Evolutionary conservation across 768 basidiomycete species (phyloP).

Genomic region (Leccinellum albellum): DNA sequence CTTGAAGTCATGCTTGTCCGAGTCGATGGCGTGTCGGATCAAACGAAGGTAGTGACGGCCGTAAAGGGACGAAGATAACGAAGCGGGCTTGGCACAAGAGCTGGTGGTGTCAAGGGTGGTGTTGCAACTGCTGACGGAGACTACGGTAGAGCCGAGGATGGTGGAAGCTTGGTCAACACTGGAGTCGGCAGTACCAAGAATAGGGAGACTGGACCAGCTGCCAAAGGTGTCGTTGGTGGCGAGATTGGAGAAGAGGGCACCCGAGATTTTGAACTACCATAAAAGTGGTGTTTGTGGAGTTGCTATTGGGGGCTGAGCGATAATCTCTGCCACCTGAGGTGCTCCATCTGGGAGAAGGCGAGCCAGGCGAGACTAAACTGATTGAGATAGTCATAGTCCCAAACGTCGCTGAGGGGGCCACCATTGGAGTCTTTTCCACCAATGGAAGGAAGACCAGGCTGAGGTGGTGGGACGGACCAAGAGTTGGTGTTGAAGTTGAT

Average conservation of each 20-base stretch:
- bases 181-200: constrained; percentile 27
- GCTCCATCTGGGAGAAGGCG: constrained; percentile 64
- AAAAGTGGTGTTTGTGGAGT: constrained; percentile 65
- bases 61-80: constrained; percentile 47
- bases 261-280: constrained; percentile 70
- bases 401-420: constrained; percentile 60
- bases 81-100: constrained; percentile 55
- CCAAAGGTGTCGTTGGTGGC: constrained; percentile 42
- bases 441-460: constrained; percentile 44
- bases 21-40: constrained; percentile 18
- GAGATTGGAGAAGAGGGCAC: constrained; percentile 68
- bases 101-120: constrained; percentile 35
- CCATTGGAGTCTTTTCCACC: constrained; percentile 63
- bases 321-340: constrained; percentile 73
- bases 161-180: constrained; percentile 53
- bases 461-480: constrained; percentile 59
- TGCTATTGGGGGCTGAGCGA: constrained; percentile 31
- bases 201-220: constrained; percentile 59
- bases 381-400: constrained; percentile 77
- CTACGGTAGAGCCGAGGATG: constrained; percentile 49
- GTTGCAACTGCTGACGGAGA: constrained; percentile 62
- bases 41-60: constrained; percentile 21
- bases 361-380: constrained; percentile 58
- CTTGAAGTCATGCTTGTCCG: constrained; percentile 2
- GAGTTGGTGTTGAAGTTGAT: constrained; percentile 57